Percentiles rank a stretch among this genome's conserved stretches.
phyloP scores from a whole-genome alignment of 2,329 filamentous ascomycete genomes.

The Trichoderma hamatum region DNA sequence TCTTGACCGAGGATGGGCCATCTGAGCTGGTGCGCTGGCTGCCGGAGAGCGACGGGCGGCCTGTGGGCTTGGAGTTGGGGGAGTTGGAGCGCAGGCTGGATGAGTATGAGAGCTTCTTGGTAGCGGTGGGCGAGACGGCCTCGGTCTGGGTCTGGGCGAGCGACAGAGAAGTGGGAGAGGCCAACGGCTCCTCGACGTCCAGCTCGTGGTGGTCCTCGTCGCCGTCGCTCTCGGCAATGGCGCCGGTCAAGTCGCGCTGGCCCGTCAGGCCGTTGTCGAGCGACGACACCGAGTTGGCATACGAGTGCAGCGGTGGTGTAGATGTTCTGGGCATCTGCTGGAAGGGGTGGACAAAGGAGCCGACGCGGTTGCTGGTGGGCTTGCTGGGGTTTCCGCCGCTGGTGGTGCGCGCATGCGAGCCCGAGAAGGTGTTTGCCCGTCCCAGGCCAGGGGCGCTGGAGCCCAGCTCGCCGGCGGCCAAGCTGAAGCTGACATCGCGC shows the following conservation, averaged over 20 bases:
- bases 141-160: slow-evolving; percentile 27
- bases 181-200: slow-evolving; percentile 29
- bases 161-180: slow-evolving; percentile 30
- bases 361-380: slow-evolving; percentile 52
- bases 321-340: slow-evolving; percentile 65
- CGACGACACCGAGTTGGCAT: slow-evolving; percentile 59
- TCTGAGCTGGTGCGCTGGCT: slow-evolving; percentile 43
- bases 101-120: slow-evolving; percentile 25
- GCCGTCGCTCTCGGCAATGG: slow-evolving; percentile 47
- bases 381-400: slow-evolving; percentile 61
- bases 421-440: slow-evolving; percentile 41
- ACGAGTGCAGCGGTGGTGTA: slow-evolving; percentile 61
- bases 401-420: slow-evolving; percentile 59
- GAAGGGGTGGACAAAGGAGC: slow-evolving; percentile 64
- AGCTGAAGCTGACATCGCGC: slow-evolving; percentile 53
- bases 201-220: slow-evolving; percentile 43
- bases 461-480: slow-evolving; percentile 41
- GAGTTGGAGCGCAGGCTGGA: slow-evolving; percentile 15
- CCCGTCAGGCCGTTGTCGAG: slow-evolving; percentile 46
- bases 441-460: slow-evolving; percentile 7
- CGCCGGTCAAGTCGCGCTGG: slow-evolving; percentile 50
- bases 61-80: background rate
- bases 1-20: slow-evolving; percentile 35
- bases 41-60: slow-evolving; percentile 38
- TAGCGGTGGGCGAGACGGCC: slow-evolving; percentile 11